Base-by-base conservation (phyloP, 345 rosid species). In the Populus ilicifolia region DNA sequence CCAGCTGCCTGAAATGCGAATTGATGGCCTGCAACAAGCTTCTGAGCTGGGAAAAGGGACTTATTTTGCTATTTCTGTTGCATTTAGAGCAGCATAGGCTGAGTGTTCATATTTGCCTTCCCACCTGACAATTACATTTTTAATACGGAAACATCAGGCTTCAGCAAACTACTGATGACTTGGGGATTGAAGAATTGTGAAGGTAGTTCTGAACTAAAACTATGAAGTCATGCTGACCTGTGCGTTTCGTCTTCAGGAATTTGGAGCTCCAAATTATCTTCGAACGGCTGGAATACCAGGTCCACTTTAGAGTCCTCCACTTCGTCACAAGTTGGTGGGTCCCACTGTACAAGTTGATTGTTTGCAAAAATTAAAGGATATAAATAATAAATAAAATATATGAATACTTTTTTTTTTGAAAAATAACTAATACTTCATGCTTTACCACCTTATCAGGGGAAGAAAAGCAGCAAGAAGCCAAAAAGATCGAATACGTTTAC, bases 21-120 rank as follows among this genome's bases (percentile, higher is more conserved):
- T 52, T 52, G 59, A 21, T 52, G 23, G 23, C 5, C 23, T 1
- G 0, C 59, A 18, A 52, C 23, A 17, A 6, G 35, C 69, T 30
- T 65, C 36, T 5, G 36, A 30, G 69, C 18, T 30, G 8, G 18
- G 38, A 65, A 65, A 65, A 2, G 69, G 17, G 41, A 7, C 16
- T 13, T 65, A 0, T 65, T 65, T 21, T 39, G 50, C 44, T 18
- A 10, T 70, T 6, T 39, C 13, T 21, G 4, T 10, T 9, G 14
- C 16, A 4, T 38, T 17, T n/a, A 20, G n/a, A 41, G 85, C 85
- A 73, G 97, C 89, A 76, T 80, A 89, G 0, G 72, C 80, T 8
- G 91, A 85, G 77, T 85, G 78, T 84, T 92, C 96, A 52, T 84
- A 95, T 77, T 93, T 93, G 35, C 98, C 92, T 27, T 77, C 81